These are phyloP conservation scores for Stellera chamaejasme DNA, from an alignment of 345 rosid species.

Conservation along the genomic window DNA sequence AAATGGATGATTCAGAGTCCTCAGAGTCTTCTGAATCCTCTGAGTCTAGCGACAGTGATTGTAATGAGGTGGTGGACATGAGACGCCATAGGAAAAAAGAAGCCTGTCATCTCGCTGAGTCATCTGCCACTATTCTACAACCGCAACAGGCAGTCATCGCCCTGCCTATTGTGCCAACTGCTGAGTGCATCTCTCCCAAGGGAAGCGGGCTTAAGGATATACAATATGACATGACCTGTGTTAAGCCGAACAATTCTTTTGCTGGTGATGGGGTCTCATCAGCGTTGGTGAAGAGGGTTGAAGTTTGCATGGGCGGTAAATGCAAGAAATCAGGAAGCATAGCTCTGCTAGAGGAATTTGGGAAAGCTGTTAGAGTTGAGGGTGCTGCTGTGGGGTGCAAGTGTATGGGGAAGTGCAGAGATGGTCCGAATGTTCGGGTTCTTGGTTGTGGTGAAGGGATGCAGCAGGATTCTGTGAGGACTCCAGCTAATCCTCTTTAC, in stretches of 20 bases:
- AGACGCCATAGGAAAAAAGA: slow-evolving; percentile 21
- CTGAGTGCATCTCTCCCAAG: background rate
- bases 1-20: slow-evolving; percentile 18
- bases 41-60: slow-evolving; percentile 43
- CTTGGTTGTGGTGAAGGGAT: slow-evolving; percentile 7
- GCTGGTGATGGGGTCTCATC: background rate
- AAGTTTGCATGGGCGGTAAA: slow-evolving; percentile 76
- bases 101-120: no score
- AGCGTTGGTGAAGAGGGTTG: slow-evolving; percentile 27
- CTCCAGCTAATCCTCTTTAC: slow-evolving; percentile 41
- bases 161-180: background rate
- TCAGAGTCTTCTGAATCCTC: slow-evolving; percentile 25
- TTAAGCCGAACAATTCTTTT: background rate
- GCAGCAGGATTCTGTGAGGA: slow-evolving; percentile 18
- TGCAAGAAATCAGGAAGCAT: slow-evolving; percentile 59
- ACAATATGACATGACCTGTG: background rate
- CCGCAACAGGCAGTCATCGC: background rate
- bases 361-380: slow-evolving; percentile 34
- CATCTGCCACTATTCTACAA: no score
- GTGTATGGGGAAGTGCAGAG: slow-evolving; percentile 73
- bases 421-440: slow-evolving; percentile 60
- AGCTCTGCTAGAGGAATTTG: slow-evolving; percentile 46
- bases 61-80: slow-evolving; percentile 45
- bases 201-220: background rate
- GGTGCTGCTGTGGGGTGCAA: slow-evolving; percentile 58